Conservation (phyloP, 106 monocot species). For the Platanthera guangdongensis region DNA sequence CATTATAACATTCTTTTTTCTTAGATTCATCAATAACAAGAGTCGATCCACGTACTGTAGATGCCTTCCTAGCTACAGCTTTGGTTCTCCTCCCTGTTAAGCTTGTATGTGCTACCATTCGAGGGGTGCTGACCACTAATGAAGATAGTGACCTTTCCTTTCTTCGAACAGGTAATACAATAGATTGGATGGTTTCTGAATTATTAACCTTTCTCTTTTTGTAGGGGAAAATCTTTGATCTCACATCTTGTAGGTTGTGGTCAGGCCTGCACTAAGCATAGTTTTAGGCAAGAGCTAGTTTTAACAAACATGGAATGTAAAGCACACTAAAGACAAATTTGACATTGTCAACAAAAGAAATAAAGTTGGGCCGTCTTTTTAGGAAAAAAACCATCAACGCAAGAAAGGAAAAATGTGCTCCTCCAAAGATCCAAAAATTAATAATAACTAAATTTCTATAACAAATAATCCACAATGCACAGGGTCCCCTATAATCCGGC, state of each 20-base stretch:
- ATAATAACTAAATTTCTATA: too few species aligned
- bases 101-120: slow-evolving; percentile 40
- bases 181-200: slow-evolving; percentile 43
- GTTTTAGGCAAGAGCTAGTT: not conserved
- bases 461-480: too few species aligned
- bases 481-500: too few species aligned
- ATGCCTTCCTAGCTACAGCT: slow-evolving; percentile 40
- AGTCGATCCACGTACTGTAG: slow-evolving; percentile 25
- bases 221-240: slow-evolving; percentile 78
- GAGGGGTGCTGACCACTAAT: slow-evolving; percentile 72
- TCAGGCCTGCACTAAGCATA: slow-evolving; percentile 52
- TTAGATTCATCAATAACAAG: slow-evolving; percentile 25
- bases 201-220: slow-evolving; percentile 57
- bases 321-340: not conserved
- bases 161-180: slow-evolving; percentile 62
- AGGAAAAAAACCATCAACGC: not conserved
- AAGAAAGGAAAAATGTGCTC: not conserved
- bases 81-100: slow-evolving; percentile 82
- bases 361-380: not conserved
- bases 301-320: not conserved
- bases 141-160: slow-evolving; percentile 95
- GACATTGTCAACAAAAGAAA: not conserved
- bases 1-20: slow-evolving; percentile 33
- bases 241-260: slow-evolving; percentile 83
- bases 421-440: not conserved